These are phyloP conservation scores for Monosporozyma yasuniensis DNA, from an alignment of 805 yeast genomes.

Conservation along the genomic window DNA sequence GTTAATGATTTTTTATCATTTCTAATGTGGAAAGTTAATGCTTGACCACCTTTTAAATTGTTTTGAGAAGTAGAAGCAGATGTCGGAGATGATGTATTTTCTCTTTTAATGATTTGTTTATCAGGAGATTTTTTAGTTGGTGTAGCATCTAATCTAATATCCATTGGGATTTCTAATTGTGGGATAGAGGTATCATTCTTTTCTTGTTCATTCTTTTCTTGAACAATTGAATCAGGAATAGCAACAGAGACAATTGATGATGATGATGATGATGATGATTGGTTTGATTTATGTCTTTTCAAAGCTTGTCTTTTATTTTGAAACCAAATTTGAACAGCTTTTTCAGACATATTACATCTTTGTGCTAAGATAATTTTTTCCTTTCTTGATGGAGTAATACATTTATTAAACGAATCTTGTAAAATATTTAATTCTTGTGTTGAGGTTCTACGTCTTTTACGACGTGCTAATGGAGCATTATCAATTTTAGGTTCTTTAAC, in stretches of 20 bases:
- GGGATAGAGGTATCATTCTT: constrained; percentile 1
- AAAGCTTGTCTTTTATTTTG: constrained; percentile 87
- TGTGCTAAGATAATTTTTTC: constrained; percentile 72
- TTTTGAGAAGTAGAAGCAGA: constrained; percentile 3
- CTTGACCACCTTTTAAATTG: constrained; percentile 22
- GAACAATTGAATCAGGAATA: no score
- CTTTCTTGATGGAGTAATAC: constrained; percentile 73
- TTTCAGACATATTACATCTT: constrained; percentile 86
- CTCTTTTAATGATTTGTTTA: constrained; percentile 3
- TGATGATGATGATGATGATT: background rate
- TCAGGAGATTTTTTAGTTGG: constrained; percentile 12
- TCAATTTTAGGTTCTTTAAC: constrained; percentile 76
- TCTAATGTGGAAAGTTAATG: constrained; percentile 27
- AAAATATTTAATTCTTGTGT: constrained; percentile 76
- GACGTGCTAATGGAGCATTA: constrained; percentile 85
- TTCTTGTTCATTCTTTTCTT: background rate
- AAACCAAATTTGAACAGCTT: constrained; percentile 97
- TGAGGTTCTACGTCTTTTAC: constrained; percentile 92
- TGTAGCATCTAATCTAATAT: constrained; percentile 4
- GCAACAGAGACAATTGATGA: no score
- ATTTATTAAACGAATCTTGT: constrained; percentile 66
- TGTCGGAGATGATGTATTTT: background rate
- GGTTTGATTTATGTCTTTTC: constrained; percentile 38
- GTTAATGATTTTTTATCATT: constrained; percentile 25
- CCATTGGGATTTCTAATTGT: constrained; percentile 4